Evolutionary conservation across 768 basidiomycete genomes (phyloP).

Genomic region (Xerocomellus intermedius): DNA sequence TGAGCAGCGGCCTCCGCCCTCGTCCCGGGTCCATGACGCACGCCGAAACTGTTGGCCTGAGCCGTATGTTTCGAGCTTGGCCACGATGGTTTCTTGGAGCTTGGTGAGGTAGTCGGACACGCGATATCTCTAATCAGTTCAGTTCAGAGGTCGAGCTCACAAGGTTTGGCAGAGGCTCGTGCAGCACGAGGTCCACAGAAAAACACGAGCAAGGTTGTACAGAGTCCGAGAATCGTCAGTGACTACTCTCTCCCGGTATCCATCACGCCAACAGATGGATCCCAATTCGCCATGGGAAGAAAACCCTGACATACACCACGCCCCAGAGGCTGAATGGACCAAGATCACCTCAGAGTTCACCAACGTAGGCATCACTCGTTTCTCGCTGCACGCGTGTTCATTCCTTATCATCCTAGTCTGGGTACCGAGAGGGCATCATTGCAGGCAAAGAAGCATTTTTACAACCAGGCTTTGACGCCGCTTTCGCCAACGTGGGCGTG

Average conservation of each 20-base stretch:
- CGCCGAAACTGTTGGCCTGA: constrained; percentile 12
- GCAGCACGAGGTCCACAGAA: too few species aligned
- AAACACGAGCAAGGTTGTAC: not conserved
- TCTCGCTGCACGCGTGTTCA: not conserved
- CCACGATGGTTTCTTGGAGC: constrained; percentile 24
- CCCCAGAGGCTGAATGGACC: constrained; percentile 60
- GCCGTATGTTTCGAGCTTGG: constrained; percentile 18
- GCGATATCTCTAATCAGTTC: not conserved
- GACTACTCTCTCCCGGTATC: too few species aligned
- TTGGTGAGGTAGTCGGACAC: constrained; percentile 10
- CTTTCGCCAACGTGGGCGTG: constrained; percentile 70
- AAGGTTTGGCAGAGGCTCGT: not conserved
- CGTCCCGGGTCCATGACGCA: constrained; percentile 16
- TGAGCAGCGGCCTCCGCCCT: constrained; percentile 19
- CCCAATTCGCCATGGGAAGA: constrained; percentile 63
- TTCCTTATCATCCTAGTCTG: constrained; percentile 50
- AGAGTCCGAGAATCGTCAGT: not conserved
- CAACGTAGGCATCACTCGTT: constrained; percentile 45
- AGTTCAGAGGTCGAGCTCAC: not conserved
- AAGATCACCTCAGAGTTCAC: constrained; percentile 69
- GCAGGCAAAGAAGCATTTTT: constrained; percentile 85
- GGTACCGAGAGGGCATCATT: constrained; percentile 95
- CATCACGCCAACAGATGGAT: constrained; percentile 12
- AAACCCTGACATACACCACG: constrained; percentile 31
- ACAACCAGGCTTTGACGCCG: constrained; percentile 88